Evolutionary conservation across 176 grass and related monocot species (phyloP), one percentile per base, ranked within the genome.

Genomic region (Oryza brachyantha): DNA sequence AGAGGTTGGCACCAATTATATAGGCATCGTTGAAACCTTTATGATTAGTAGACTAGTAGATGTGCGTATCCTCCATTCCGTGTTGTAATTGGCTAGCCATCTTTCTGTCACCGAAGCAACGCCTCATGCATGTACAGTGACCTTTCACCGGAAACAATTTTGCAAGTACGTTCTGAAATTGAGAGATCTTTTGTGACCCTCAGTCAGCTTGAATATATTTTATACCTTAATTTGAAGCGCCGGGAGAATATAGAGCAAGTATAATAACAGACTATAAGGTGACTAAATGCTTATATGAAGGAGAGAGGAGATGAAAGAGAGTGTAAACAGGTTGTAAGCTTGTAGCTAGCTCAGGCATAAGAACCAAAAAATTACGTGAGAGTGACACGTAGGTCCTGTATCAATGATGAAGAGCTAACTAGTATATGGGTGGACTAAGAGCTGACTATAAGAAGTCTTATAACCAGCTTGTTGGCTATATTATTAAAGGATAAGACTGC

Each of bases 1-100:
- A 76, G 55, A 50, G 54, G 71, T 38, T 81, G 79, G 84, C 84
- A 68, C 35, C 78, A 81, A 86, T 86, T 35, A 81, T 76, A 11
- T 26, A 40, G 13, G 22, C 17, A 50, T 48, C 52, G 34, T 16
- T 80, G 13, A 13, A 29, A 10, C 5, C 42, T 52, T 61, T 50
- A 38, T 62, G 68, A 26, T 73, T 66, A 65, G 7, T 60, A 57
- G 54, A 60, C 75, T 40, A 48, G 63, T 40, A 48, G 63, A 68
- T 65, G 31, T 6, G 37, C 29, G 66, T 55, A 58, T 55, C 55
- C 12, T 70, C 84, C 62, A 13, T 80, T 68, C 74, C 50, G 62
- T 80, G 22, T 60, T 48, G 68, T 38, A 85, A 43, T 70, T 59
- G 68, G 68, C 75, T 38, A 50, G 54, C 45, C 10, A 63, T 29